A percentile compares a stretch with the other conserved stretches of the same genome.
Conservation (phyloP, 2,329 filamentous ascomycete genomes). For the Ophiostoma pallidulum region DNA sequence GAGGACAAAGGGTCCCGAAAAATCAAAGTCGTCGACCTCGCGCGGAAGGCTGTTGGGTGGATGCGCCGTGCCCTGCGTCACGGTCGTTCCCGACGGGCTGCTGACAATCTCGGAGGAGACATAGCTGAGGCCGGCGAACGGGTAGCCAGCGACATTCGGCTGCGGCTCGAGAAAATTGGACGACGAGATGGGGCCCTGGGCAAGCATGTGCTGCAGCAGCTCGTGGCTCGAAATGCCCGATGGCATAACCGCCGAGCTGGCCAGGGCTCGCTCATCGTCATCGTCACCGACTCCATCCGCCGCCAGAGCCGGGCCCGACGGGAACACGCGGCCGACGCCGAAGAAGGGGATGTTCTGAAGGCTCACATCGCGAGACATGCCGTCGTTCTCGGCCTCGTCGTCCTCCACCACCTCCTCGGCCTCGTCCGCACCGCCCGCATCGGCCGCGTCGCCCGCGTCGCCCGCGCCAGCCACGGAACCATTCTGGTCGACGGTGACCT, state of each 20-base stretch:
- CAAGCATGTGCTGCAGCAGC: constrained; percentile 9
- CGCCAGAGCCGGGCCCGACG: neutral
- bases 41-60: neutral
- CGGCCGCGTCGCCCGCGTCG: neutral
- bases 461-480: neutral
- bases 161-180: constrained; percentile 18
- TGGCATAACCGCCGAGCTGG: neutral
- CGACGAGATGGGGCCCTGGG: constrained; percentile 19
- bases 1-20: no score
- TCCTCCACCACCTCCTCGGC: neutral
- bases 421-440: neutral
- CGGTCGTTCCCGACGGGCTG: constrained; percentile 7
- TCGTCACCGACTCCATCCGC: neutral
- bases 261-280: neutral
- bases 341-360: neutral
- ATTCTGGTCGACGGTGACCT: constrained; percentile 26
- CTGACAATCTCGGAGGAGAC: neutral
- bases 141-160: constrained; percentile 3
- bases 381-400: neutral
- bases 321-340: neutral
- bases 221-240: constrained; percentile 1
- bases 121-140: constrained; percentile 1
- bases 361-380: neutral
- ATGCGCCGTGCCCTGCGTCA: constrained; percentile 6
- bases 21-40: no score